Percentiles rank a stretch among this genome's conserved stretches.
Conservation (phyloP, 2,329 filamentous ascomycete genomes). For the Daldinia eschscholtzii region DNA sequence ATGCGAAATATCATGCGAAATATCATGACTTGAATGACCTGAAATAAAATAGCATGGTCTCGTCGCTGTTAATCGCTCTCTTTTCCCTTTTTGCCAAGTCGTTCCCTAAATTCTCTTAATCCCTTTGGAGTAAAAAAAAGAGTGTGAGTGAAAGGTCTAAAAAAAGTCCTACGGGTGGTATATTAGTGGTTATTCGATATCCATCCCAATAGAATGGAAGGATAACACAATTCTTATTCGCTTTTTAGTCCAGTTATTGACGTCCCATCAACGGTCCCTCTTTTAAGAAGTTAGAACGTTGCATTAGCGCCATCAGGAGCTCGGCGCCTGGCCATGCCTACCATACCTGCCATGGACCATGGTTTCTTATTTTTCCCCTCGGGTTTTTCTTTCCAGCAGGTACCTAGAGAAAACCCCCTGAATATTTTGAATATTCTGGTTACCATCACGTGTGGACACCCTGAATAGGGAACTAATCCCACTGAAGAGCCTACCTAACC, state of each 20-base stretch:
- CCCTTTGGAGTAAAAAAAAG: not conserved
- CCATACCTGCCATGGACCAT: no score
- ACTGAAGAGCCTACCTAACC: slow-evolving; percentile 24
- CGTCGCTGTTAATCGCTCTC: slow-evolving; percentile 20
- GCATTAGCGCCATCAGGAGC: slow-evolving; percentile 38
- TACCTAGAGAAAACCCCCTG: not conserved
- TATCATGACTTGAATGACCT: slow-evolving; percentile 1
- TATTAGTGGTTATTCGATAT: slow-evolving; percentile 13
- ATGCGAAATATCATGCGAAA: not conserved
- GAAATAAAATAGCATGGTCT: slow-evolving; percentile 29
- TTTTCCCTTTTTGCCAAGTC: slow-evolving; percentile 9
- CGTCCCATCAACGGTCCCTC: slow-evolving; percentile 25
- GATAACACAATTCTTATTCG: slow-evolving; percentile 9
- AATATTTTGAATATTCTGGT: slow-evolving; percentile 10
- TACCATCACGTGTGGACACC: slow-evolving; percentile 31
- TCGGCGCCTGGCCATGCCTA: slow-evolving; percentile 18
- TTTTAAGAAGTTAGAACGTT: slow-evolving; percentile 25
- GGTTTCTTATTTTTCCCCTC: slow-evolving; percentile 4
- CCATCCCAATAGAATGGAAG: slow-evolving; percentile 19
- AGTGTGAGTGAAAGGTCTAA: slow-evolving; percentile 4
- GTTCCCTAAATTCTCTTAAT: not conserved
- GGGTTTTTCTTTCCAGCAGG: slow-evolving; percentile 29
- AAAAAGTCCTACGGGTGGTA: slow-evolving; percentile 23
- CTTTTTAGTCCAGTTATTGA: slow-evolving; percentile 27
- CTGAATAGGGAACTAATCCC: slow-evolving; percentile 30